phyloP scores from a whole-genome alignment of 2,329 filamentous ascomycete genomes.

The Ophiostoma tasmaniense region DNA sequence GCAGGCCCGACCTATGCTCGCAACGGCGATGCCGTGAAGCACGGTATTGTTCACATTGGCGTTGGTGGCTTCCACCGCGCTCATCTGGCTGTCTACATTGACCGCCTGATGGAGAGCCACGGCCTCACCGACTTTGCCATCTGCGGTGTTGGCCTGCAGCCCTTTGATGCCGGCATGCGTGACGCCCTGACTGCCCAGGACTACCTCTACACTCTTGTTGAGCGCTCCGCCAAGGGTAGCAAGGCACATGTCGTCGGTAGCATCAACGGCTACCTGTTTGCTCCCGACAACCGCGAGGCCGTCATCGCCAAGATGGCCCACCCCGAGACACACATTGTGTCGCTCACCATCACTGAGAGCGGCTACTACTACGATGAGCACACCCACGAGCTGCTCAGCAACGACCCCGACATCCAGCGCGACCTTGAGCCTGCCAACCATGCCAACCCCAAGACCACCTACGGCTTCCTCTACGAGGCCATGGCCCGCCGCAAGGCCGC shows the following conservation, averaged over 20 bases:
- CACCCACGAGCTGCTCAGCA: constrained; percentile 42
- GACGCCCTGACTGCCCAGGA: constrained; percentile 41
- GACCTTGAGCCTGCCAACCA: constrained; percentile 41
- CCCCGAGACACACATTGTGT: constrained; percentile 46
- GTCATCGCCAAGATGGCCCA: constrained; percentile 48
- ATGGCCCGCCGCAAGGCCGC: constrained; percentile 37
- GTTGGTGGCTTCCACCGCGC: constrained; percentile 48
- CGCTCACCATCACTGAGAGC: constrained; percentile 47
- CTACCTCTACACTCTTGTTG: constrained; percentile 45
- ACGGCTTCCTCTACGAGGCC: constrained; percentile 45
- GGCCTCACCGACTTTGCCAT: constrained; percentile 40
- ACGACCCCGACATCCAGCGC: constrained; percentile 41
- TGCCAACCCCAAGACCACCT: constrained; percentile 38
- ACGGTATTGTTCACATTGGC: constrained; percentile 47
- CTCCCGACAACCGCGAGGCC: constrained; percentile 42
- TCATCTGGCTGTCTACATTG: constrained; percentile 44
- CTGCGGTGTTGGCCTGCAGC: constrained; percentile 43
- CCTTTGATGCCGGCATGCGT: constrained; percentile 43
- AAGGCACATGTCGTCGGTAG: constrained; percentile 40
- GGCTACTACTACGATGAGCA: constrained; percentile 52
- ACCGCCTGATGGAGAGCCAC: constrained; percentile 40
- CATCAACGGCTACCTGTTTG: constrained; percentile 45
- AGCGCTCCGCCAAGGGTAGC: constrained; percentile 45
- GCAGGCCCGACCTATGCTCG: constrained; percentile 38
- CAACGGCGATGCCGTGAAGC: constrained; percentile 33